Conservation (phyloP, 1,284 basidiomycete species). For the Ustilago nuda region DNA sequence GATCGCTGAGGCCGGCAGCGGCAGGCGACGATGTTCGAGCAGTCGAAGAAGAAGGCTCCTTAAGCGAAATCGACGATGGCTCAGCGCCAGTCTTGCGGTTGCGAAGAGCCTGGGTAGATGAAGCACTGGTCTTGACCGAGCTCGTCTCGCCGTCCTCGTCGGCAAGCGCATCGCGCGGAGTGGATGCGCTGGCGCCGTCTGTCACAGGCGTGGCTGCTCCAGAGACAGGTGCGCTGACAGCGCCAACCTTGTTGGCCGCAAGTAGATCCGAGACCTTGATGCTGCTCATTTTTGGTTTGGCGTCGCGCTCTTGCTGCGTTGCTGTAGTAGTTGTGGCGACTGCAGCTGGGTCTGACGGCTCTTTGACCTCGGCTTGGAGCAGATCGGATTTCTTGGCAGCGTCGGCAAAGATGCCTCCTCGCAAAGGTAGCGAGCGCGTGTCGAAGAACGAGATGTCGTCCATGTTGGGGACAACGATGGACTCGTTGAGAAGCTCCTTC, state of each 20-base stretch:
- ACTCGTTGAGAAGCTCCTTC: conserved; percentile 89
- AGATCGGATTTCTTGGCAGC: conserved; percentile 71
- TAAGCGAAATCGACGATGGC: conserved; percentile 7
- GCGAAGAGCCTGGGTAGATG: conserved; percentile 25
- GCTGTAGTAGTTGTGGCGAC: conserved; percentile 7
- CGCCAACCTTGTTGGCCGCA: conserved; percentile 26
- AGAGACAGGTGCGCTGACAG: conserved; percentile 46
- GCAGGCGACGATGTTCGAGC: conserved; percentile 40
- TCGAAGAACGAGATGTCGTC: conserved; percentile 97
- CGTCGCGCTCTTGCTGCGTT: conserved; percentile 18
- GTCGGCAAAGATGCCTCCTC: conserved; percentile 91
- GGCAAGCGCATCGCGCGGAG: background rate
- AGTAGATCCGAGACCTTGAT: conserved; percentile 34
- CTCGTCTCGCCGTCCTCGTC: conserved; percentile 25
- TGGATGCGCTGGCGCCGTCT: conserved; percentile 8
- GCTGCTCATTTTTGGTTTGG: background rate
- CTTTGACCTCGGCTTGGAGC: conserved; percentile 12
- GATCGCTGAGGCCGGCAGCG: conserved; percentile 47
- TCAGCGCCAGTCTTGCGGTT: conserved; percentile 36
- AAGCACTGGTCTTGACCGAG: conserved; percentile 14
- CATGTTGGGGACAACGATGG: conserved; percentile 95
- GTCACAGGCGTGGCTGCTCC: conserved; percentile 36
- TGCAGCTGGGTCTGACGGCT: conserved; percentile 10
- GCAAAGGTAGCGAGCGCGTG: conserved; percentile 74
- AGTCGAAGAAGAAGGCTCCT: conserved; percentile 19